Percentiles rank a stretch among this genome's conserved stretches.
Conservation (phyloP, 2,329 filamentous ascomycete genomes). For the Colletotrichum sojae region DNA sequence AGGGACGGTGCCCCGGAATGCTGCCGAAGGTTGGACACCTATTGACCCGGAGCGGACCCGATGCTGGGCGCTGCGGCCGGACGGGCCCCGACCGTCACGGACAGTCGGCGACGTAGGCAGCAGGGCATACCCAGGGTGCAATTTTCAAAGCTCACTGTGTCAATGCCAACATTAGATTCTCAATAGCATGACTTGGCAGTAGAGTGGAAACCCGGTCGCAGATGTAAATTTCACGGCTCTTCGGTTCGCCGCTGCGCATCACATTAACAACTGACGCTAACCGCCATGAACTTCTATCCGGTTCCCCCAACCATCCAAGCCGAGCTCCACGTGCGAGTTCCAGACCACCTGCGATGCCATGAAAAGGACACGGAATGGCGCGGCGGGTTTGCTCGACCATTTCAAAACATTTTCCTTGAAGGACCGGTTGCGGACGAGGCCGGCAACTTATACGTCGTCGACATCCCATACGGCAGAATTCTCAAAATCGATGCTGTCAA, state of each 20-base stretch:
- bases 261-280: neutral
- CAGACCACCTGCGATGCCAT: slow-evolving; percentile 51
- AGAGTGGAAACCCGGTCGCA: neutral
- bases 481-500: slow-evolving; percentile 50
- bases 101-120: too few relatives aligned
- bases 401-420: slow-evolving; percentile 57
- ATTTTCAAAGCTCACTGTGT: too few relatives aligned
- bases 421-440: slow-evolving; percentile 50
- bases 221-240: neutral
- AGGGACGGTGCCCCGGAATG: too few relatives aligned
- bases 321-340: slow-evolving; percentile 52
- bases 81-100: too few relatives aligned
- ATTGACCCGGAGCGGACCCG: too few relatives aligned
- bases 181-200: too few relatives aligned
- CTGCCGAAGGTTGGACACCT: too few relatives aligned
- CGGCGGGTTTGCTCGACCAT: slow-evolving; percentile 51
- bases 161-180: too few relatives aligned
- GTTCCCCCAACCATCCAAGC: slow-evolving; percentile 51
- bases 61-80: too few relatives aligned
- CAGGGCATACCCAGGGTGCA: too few relatives aligned
- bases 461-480: slow-evolving; percentile 57
- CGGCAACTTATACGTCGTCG: slow-evolving; percentile 55
- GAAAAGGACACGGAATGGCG: slow-evolving; percentile 55
- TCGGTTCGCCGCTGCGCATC: too few relatives aligned
- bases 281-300: slow-evolving; percentile 53